Evolutionary conservation across 2,329 filamentous ascomycete species (phyloP).

Genomic region (Apiospora malaysiana): DNA sequence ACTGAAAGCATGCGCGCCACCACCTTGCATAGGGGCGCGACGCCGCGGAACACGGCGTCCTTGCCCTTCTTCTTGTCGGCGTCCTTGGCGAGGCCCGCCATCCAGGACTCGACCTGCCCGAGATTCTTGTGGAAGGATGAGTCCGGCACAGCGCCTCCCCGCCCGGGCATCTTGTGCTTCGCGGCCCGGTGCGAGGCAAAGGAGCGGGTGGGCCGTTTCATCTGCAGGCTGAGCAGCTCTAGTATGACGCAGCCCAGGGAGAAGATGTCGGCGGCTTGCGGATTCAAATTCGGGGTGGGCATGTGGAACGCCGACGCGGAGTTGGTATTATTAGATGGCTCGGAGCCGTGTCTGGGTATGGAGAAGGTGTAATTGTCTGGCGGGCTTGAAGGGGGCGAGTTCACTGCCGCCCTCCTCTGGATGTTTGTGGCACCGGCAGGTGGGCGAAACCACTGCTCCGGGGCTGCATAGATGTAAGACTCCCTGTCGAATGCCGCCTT

Average conservation of each 20-base stretch:
- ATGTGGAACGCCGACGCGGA: constrained; percentile 43
- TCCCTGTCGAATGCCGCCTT: constrained; percentile 66
- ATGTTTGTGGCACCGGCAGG: constrained; percentile 40
- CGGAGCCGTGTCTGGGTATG: constrained; percentile 35
- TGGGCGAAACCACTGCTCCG: constrained; percentile 65
- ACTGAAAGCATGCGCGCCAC: constrained; percentile 60
- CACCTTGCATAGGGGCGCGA: constrained; percentile 58
- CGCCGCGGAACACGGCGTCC: constrained; percentile 55
- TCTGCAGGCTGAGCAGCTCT: constrained; percentile 71
- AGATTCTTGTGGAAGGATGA: constrained; percentile 76
- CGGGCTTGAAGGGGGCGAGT: constrained; percentile 39
- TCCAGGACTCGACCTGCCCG: constrained; percentile 72
- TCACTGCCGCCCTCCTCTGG: constrained; percentile 39
- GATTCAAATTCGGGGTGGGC: constrained; percentile 52
- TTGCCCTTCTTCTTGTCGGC: constrained; percentile 52
- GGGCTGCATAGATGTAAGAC: constrained; percentile 74
- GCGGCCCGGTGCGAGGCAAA: constrained; percentile 71
- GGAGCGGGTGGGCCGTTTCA: constrained; percentile 70
- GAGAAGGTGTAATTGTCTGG: constrained; percentile 46
- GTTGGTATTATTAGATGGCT: constrained; percentile 28
- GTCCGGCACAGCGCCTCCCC: constrained; percentile 68
- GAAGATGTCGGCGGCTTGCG: constrained; percentile 72
- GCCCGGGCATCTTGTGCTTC: constrained; percentile 64
- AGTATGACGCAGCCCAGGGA: constrained; percentile 75
- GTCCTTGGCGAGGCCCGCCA: constrained; percentile 65